Conservation (phyloP, 148 eudicot genomes). For the Oxyria digyna region DNA sequence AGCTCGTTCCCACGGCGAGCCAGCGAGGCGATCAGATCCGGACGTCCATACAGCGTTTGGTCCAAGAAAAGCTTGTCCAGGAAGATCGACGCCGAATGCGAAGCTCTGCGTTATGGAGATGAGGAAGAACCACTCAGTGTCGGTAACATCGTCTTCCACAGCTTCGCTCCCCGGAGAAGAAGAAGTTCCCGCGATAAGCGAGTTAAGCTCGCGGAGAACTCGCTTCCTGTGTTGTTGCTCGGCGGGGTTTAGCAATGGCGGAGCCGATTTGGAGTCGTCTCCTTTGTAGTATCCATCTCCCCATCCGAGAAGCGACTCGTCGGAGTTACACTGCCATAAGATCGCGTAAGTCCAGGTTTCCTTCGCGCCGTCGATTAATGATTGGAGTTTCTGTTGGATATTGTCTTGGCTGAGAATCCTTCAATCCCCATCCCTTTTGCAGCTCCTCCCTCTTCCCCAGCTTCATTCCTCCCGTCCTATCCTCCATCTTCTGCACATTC, state of each 20-base stretch:
- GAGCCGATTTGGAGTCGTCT: conserved; percentile 19
- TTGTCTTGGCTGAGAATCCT: too few species aligned
- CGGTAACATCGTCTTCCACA: conserved; percentile 71
- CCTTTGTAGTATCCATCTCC: conserved; percentile 88
- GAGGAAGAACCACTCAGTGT: too few species aligned
- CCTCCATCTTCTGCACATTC: conserved; percentile 2
- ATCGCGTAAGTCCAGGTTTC: conserved; percentile 88
- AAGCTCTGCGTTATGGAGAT: too few species aligned
- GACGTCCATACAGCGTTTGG: too few species aligned
- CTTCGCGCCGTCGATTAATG: conserved; percentile 38
- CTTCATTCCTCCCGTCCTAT: background rate
- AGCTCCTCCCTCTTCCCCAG: conserved; percentile 3
- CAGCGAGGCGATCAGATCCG: too few species aligned
- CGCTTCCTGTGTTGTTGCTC: conserved; percentile 72
- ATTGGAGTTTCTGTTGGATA: conserved; percentile 65
- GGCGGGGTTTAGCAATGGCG: background rate
- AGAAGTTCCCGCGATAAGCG: conserved; percentile 33
- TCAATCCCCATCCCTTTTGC: background rate
- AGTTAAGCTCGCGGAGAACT: conserved; percentile 69
- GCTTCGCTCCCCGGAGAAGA: conserved; percentile 14
- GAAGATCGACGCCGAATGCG: too few species aligned
- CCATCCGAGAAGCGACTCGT: conserved; percentile 44
- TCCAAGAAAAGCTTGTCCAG: too few species aligned
- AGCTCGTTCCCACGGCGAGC: too few species aligned
- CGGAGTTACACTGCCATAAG: conserved; percentile 64